These are phyloP conservation scores for Lecanoromycetidae sp. DNA, from an alignment of 2,329 filamentous ascomycete genomes.

Conservation along the genomic window DNA sequence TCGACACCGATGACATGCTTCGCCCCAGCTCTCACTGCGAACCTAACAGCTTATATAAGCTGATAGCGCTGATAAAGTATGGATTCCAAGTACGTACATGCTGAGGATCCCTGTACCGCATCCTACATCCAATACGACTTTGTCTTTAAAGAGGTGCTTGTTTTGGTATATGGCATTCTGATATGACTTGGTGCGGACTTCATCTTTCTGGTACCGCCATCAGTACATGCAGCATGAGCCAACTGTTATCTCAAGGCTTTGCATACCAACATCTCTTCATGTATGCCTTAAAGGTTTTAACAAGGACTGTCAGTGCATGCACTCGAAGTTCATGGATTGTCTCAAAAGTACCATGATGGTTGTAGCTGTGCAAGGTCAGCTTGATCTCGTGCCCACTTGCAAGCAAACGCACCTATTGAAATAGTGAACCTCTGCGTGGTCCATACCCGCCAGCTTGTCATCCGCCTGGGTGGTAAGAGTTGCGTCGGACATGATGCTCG, in stretches of 20 bases:
- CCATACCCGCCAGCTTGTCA: conserved; percentile 48
- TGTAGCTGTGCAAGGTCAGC: conserved; percentile 53
- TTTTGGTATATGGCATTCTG: conserved; percentile 97
- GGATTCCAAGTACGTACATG: conserved; percentile 54
- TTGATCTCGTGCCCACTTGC: neutral
- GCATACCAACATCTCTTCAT: conserved; percentile 26
- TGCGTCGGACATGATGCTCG: neutral
- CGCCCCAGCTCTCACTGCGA: conserved; percentile 87
- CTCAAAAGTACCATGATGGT: conserved; percentile 72
- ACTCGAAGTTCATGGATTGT: conserved; percentile 8
- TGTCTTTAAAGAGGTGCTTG: conserved; percentile 83
- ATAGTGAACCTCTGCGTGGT: conserved; percentile 96
- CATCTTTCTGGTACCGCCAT: conserved; percentile 77
- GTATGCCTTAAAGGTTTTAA: conserved; percentile 20
- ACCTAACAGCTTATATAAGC: conserved; percentile 45
- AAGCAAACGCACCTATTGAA: conserved; percentile 72
- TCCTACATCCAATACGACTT: conserved; percentile 90
- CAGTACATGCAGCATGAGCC: conserved; percentile 17
- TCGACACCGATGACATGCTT: conserved; percentile 98
- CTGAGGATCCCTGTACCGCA: conserved; percentile 96
- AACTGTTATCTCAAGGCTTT: conserved; percentile 12
- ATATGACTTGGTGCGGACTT: conserved; percentile 92
- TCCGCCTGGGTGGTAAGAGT: too few species aligned
- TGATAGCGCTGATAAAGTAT: neutral
- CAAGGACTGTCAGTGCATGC: conserved; percentile 12